Evolutionary conservation across 345 rosid species (phyloP), one percentile per base, ranked within the genome.

Genomic region (Rhodomyrtus tomentosa): DNA sequence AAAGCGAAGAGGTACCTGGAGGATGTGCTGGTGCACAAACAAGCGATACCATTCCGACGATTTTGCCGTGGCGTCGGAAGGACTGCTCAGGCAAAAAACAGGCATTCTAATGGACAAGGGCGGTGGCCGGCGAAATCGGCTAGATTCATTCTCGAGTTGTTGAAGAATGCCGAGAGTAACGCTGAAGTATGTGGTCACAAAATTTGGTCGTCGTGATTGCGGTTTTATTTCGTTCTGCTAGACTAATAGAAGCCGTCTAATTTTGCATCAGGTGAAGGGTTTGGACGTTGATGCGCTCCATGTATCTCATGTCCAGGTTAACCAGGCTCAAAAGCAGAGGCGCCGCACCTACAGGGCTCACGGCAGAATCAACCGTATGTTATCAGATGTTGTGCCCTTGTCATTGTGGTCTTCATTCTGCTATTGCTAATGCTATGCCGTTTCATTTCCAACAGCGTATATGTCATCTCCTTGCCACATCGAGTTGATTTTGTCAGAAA

Each of bases 51-150:
- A 16, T 95, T 95, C 92, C 86, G 92, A 5, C 93, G 94, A 51
- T 95, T 94, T 87, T 94, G 97, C 53, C 18, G 95, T 50, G 96
- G 98, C 68, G 93, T 93, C 49, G 98, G 96, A 74, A 87, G 98
- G 85, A 94, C 96, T 29, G 94, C 95, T 14, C 95, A 94, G 89
- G 98, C 93, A 9, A 95, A 95, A 88, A 95, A 91, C 87, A 91
- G 95, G 54, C 95, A 94, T 85, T 92, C 95, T 21, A 95, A 94
- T 55, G 97, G 97, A 48, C 97, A 95, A 91, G 97, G 96, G 24
- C 96, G 96, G 55, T 95, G 96, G 96, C 93, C 93, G 5, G 90
- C 59, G 6, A 91, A 91, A 80, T 91, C 93, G 36, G 93, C 90
- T 7, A 86, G 81, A 36, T 89, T 91, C 55, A 90, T 91, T 81